Percentiles rank a stretch among this genome's conserved stretches.
phyloP scores from a whole-genome alignment of 306 rosid species.

The Corylus avellana region DNA sequence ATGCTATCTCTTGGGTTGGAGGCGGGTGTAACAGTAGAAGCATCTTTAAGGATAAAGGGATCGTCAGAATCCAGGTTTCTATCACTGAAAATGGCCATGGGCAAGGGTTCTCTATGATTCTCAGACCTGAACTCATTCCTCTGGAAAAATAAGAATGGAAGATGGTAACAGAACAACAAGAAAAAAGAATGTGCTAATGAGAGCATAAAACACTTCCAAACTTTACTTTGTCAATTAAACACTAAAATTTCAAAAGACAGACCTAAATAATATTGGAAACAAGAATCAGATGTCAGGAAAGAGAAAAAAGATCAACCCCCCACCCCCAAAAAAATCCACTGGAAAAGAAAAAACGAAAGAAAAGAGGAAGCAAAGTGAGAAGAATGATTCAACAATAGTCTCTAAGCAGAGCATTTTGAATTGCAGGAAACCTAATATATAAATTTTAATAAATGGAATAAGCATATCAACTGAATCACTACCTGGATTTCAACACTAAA shows the following conservation, averaged over 20 bases:
- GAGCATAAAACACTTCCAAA: slow-evolving; percentile 20
- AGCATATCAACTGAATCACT: neutral
- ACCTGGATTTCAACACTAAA: slow-evolving; percentile 19
- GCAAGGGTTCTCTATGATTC: slow-evolving; percentile 63
- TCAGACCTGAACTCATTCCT: slow-evolving; percentile 34
- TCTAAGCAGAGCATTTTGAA: neutral
- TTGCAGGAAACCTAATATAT: neutral
- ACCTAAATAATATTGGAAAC: slow-evolving; percentile 6
- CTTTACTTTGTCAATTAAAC: slow-evolving; percentile 3
- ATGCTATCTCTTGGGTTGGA: slow-evolving; percentile 32
- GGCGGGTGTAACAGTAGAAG: slow-evolving; percentile 36
- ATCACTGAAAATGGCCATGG: slow-evolving; percentile 78
- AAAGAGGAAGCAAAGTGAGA: neutral
- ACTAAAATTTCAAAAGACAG: slow-evolving; percentile 4
- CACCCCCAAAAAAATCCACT: neutral
- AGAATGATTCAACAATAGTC: neutral
- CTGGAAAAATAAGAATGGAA: slow-evolving; percentile 45
- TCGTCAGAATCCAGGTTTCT: slow-evolving; percentile 50
- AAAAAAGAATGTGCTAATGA: slow-evolving; percentile 17
- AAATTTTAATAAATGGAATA: neutral
- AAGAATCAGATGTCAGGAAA: neutral
- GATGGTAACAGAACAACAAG: neutral
- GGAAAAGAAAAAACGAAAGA: neutral
- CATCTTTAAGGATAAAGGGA: slow-evolving; percentile 42
- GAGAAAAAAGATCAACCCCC: neutral